Conservation (phyloP, 306 rosid genomes). For the Erythrophleum fordii region DNA sequence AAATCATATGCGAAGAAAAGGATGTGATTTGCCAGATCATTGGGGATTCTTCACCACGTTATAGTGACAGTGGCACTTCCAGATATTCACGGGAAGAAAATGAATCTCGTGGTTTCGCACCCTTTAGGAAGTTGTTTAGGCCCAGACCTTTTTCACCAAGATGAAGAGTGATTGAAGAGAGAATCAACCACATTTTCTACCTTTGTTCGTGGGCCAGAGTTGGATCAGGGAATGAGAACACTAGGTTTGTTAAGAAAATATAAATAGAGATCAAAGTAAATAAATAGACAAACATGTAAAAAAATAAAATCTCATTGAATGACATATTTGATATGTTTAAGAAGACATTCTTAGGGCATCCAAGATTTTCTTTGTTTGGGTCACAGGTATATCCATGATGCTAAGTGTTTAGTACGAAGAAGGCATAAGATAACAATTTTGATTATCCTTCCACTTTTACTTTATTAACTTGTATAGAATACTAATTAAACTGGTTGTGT, state of each 20-base stretch:
- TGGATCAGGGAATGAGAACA: background rate
- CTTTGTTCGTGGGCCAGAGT: background rate
- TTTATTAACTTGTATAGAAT: too few species aligned
- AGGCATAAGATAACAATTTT: too few species aligned
- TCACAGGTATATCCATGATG: background rate
- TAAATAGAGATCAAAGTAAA: background rate
- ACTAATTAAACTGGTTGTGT: too few species aligned
- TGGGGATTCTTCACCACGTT: slow-evolving; percentile 3
- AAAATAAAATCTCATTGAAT: background rate
- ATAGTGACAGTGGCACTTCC: background rate
- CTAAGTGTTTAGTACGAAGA: background rate
- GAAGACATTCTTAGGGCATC: background rate
- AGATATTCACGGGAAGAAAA: slow-evolving; percentile 3
- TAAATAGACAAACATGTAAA: background rate
- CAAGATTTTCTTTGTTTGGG: background rate
- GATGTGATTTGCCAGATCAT: slow-evolving; percentile 41
- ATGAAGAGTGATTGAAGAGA: background rate
- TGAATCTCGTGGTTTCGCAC: background rate
- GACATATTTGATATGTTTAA: background rate
- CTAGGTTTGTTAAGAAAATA: background rate
- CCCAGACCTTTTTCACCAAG: background rate
- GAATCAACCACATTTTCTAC: too few species aligned
- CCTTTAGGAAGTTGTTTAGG: slow-evolving; percentile 34
- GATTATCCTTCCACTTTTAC: too few species aligned
- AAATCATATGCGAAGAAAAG: slow-evolving; percentile 48